phyloP scores from a whole-genome alignment of 2,329 filamentous ascomycete genomes.

The Aureobasidium uvarum region DNA sequence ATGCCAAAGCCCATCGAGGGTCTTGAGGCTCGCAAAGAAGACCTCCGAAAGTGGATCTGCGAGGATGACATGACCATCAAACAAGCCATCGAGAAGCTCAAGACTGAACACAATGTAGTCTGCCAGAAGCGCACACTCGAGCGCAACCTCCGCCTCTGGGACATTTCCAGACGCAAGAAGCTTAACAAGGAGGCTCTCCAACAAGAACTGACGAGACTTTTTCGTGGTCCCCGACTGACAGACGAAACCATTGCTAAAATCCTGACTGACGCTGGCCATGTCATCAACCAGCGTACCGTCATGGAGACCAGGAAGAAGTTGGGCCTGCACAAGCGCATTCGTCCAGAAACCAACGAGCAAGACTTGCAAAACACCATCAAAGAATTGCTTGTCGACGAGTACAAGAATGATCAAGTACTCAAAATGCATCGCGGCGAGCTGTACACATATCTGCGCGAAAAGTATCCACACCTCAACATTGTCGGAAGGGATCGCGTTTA shows the following conservation, averaged over 20 bases:
- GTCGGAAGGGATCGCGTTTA: slow-evolving; percentile 17
- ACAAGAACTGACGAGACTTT: background rate
- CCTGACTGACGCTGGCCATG: background rate
- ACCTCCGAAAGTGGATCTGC: background rate
- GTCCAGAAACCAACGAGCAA: background rate
- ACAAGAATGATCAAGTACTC: background rate
- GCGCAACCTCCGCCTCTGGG: slow-evolving; percentile 10
- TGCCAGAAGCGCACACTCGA: slow-evolving; percentile 13
- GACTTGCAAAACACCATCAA: background rate
- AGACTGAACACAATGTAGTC: slow-evolving; percentile 13
- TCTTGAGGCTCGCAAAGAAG: background rate
- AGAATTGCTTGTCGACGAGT: background rate
- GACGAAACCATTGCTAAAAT: background rate
- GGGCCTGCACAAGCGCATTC: slow-evolving; percentile 16
- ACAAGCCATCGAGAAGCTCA: background rate
- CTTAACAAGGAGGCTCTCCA: background rate
- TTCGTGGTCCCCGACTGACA: background rate
- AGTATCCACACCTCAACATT: slow-evolving; percentile 15
- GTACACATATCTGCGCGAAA: slow-evolving; percentile 4
- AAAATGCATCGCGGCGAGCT: background rate
- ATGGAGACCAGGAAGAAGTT: slow-evolving; percentile 7
- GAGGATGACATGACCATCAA: background rate
- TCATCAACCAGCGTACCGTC: background rate
- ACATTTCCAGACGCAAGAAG: background rate
- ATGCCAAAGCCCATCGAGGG: background rate